A percentile compares a stretch with the other conserved stretches of the same genome.
These are phyloP conservation scores for Umbelopsis vinacea DNA, from an alignment of 192 early-diverging fungal species.

Conservation along the genomic window DNA sequence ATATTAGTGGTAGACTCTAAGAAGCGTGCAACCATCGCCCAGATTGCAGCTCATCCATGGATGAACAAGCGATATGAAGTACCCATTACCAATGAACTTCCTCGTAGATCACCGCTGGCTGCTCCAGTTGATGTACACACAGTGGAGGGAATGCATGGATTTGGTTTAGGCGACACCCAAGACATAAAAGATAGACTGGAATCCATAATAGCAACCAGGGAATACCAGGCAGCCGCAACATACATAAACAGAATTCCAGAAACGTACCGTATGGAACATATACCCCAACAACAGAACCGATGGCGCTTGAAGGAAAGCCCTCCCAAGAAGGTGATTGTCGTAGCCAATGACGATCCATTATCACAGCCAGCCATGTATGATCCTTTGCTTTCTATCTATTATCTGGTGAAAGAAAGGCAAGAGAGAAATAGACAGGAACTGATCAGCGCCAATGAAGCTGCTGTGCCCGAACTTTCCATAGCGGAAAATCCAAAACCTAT, in stretches of 20 bases:
- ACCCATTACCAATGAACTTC: slow-evolving; percentile 68
- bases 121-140: slow-evolving; percentile 58
- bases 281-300: background rate
- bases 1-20: slow-evolving; percentile 76
- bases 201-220: slow-evolving; percentile 48
- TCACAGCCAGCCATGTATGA: slow-evolving; percentile 45
- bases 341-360: slow-evolving; percentile 32
- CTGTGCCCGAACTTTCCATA: background rate
- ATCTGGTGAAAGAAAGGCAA: slow-evolving; percentile 64
- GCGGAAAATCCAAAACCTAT: background rate
- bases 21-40: slow-evolving; percentile 67
- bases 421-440: background rate
- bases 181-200: slow-evolving; percentile 57
- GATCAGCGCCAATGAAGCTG: background rate
- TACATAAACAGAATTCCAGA: slow-evolving; percentile 16
- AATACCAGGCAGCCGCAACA: slow-evolving; percentile 47
- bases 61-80: slow-evolving; percentile 70
- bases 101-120: slow-evolving; percentile 54
- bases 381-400: slow-evolving; percentile 86
- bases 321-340: background rate
- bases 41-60: slow-evolving; percentile 79
- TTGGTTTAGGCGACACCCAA: slow-evolving; percentile 71
- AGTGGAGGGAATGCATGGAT: slow-evolving; percentile 71
- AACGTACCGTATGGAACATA: slow-evolving; percentile 21
- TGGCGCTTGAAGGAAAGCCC: slow-evolving; percentile 13